Conservation (phyloP, 805 yeast genomes). For the Kazachstania viticola region DNA sequence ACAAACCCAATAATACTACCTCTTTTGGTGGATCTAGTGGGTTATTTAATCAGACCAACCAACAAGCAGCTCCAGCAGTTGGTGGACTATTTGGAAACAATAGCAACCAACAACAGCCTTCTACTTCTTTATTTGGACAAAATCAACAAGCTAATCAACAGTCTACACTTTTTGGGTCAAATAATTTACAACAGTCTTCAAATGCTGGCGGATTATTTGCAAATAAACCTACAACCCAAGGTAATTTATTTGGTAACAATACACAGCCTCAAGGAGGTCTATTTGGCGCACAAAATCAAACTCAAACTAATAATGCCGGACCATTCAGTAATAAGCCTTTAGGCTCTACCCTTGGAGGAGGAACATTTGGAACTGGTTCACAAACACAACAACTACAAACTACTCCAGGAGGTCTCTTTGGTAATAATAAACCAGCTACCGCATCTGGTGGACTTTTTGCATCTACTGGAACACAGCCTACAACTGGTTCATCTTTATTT, state of each 20-base stretch:
- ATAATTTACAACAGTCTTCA: conserved; percentile 3
- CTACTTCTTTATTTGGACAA: conserved; percentile 21
- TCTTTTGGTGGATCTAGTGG: too few species aligned
- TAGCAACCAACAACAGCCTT: conserved; percentile 7
- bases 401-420: conserved; percentile 5
- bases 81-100: conserved; percentile 25
- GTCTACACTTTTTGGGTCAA: conserved; percentile 16
- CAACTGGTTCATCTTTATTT: conserved; percentile 10
- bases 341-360: conserved; percentile 3
- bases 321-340: too few species aligned
- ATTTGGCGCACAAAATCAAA: conserved; percentile 30
- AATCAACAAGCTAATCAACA: conserved; percentile 4
- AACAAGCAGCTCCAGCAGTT: conserved; percentile 7
- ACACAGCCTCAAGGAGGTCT: conserved; percentile 1
- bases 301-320: too few species aligned
- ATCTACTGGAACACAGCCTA: conserved; percentile 2
- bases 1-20: conserved; percentile 3
- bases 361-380: conserved; percentile 1
- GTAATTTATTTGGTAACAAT: conserved; percentile 15
- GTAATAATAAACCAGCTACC: conserved; percentile 3
- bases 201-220: conserved; percentile 12
- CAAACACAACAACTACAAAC: conserved; percentile 5
- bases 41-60: conserved; percentile 13
- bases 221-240: conserved; percentile 2
- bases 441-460: conserved; percentile 9